A percentile compares a stretch with the other conserved stretches of the same genome.
These are phyloP conservation scores for Mortierella sp. DNA, from an alignment of 371 early-diverging fungal species.

Conservation along the genomic window DNA sequence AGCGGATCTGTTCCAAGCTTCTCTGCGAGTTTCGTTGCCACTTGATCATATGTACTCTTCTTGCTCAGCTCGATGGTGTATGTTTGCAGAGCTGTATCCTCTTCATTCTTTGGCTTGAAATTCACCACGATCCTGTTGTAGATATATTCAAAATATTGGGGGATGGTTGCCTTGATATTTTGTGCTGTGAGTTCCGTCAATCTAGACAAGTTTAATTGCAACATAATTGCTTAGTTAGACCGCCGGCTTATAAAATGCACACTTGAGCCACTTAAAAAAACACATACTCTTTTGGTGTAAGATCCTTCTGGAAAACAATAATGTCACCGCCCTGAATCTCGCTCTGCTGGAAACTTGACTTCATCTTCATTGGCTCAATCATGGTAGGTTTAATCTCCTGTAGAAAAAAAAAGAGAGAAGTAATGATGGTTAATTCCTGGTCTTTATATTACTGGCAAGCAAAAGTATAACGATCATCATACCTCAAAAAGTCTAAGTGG, in stretches of 20 bases:
- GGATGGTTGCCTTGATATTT: conserved; percentile 63
- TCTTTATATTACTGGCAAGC: not conserved
- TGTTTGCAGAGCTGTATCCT: conserved; percentile 37
- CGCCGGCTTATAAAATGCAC: not conserved
- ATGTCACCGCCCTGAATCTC: conserved; percentile 96
- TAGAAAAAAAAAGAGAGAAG: not conserved
- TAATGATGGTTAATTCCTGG: not conserved
- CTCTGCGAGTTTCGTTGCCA: conserved; percentile 67
- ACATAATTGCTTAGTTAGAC: not conserved
- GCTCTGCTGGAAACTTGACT: conserved; percentile 74
- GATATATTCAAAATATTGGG: conserved; percentile 81
- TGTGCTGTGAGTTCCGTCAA: conserved; percentile 28
- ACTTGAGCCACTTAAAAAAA: not conserved
- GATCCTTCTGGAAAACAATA: conserved; percentile 80
- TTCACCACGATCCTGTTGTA: conserved; percentile 73
- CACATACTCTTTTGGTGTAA: conserved; percentile 68
- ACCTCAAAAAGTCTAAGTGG: conserved; percentile 79
- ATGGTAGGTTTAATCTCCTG: conserved; percentile 92
- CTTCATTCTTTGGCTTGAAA: conserved; percentile 74
- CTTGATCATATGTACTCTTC: conserved; percentile 75
- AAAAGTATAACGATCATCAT: not conserved
- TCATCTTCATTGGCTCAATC: conserved; percentile 82
- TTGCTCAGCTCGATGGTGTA: conserved; percentile 67
- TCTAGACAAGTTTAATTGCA: not conserved
- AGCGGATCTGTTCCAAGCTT: conserved; percentile 71